phyloP scores from a whole-genome alignment of 2,329 filamentous ascomycete genomes.

The Neopestalotiopsis sp. region DNA sequence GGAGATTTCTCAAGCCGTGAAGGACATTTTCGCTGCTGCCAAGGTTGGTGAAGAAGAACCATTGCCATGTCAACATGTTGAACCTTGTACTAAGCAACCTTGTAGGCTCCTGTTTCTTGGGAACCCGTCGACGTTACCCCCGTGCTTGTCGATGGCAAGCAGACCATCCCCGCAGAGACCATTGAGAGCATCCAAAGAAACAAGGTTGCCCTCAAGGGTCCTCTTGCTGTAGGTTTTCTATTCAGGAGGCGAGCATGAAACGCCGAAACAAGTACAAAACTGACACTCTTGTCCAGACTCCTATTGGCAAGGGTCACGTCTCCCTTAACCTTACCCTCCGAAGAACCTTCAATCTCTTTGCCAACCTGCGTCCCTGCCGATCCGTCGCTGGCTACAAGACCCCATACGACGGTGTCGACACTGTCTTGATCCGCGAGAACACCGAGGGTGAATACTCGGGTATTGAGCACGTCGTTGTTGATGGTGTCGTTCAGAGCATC shows the following conservation, averaged over 20 bases:
- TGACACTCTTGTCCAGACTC: constrained; percentile 62
- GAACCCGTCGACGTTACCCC: constrained; percentile 97
- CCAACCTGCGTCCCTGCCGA: constrained; percentile 97
- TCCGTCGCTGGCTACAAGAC: constrained; percentile 98
- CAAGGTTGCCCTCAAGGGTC: constrained; percentile 97
- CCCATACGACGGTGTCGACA: constrained; percentile 95
- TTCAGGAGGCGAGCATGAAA: neutral
- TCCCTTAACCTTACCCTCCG: constrained; percentile 98
- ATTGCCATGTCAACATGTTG: neutral
- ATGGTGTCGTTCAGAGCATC: constrained; percentile 98
- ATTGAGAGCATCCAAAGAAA: constrained; percentile 94
- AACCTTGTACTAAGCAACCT: constrained; percentile 22
- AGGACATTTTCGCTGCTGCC: constrained; percentile 97
- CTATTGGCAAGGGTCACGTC: constrained; percentile 98
- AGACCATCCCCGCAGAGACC: constrained; percentile 88
- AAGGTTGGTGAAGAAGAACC: constrained; percentile 63
- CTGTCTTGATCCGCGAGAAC: constrained; percentile 98
- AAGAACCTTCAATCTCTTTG: constrained; percentile 99
- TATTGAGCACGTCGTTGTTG: constrained; percentile 97
- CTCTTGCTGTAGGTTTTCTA: constrained; percentile 77
- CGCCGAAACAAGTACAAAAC: constrained; percentile 10
- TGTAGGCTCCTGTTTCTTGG: constrained; percentile 89
- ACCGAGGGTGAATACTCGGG: constrained; percentile 99
- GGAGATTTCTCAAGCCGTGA: constrained; percentile 96
- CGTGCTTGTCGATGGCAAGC: constrained; percentile 92